Conservation (phyloP, 2,329 filamentous ascomycete genomes). For the Microascus cirrosus region DNA sequence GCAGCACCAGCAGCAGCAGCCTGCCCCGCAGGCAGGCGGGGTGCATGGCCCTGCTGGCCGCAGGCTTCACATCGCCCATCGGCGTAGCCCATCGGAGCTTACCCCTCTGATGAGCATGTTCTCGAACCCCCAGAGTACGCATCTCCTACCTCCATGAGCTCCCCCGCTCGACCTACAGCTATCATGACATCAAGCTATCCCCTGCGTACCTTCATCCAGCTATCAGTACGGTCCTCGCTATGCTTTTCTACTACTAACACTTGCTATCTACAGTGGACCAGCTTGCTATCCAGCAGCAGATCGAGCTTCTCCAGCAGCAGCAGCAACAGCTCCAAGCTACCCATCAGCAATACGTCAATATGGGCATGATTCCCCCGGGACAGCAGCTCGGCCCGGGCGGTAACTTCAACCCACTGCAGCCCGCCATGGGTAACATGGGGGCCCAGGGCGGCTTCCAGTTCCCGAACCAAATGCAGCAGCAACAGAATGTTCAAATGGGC, state of each 20-base stretch:
- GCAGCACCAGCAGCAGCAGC: constrained; percentile 42
- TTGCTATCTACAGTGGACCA: constrained; percentile 67
- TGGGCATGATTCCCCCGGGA: constrained; percentile 84
- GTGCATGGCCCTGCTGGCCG: constrained; percentile 70
- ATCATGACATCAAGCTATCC: neutral
- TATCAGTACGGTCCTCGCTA: neutral
- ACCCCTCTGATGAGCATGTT: constrained; percentile 96
- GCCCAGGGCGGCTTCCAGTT: constrained; percentile 85
- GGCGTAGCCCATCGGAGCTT: constrained; percentile 91
- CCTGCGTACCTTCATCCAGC: neutral
- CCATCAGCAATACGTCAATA: constrained; percentile 94
- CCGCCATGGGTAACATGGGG: constrained; percentile 65
- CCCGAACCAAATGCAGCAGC: constrained; percentile 57
- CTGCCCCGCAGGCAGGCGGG: constrained; percentile 38
- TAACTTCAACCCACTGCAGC: constrained; percentile 68
- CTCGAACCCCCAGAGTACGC: constrained; percentile 53
- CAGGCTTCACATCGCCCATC: constrained; percentile 92
- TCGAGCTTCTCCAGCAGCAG: constrained; percentile 92
- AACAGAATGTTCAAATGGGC: constrained; percentile 64
- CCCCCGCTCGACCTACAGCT: neutral
- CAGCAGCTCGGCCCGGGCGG: constrained; percentile 61
- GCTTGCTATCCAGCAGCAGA: constrained; percentile 94
- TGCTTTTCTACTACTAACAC: constrained; percentile 4
- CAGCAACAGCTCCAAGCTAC: constrained; percentile 95
- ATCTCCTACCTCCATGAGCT: neutral